phyloP scores from a whole-genome alignment of 2,329 filamentous ascomycete species.

The Fusarium sp. region DNA sequence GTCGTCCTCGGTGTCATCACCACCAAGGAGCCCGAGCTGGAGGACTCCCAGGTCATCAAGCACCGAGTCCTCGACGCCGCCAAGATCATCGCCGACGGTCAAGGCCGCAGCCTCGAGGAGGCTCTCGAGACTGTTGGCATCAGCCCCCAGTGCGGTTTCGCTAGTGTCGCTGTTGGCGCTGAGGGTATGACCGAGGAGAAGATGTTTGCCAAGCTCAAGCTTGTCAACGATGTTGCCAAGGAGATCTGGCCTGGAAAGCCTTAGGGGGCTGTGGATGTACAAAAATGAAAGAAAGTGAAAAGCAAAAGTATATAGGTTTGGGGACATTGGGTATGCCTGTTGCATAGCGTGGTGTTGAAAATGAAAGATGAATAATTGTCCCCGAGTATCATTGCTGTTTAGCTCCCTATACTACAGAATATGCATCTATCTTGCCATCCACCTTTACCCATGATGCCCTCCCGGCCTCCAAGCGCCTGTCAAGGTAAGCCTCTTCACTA shows the following conservation, averaged over 20 bases:
- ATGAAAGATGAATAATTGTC: not conserved
- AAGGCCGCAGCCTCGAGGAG: conserved; percentile 70
- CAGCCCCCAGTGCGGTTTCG: conserved; percentile 78
- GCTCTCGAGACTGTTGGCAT: conserved; percentile 74
- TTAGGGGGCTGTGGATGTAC: not conserved
- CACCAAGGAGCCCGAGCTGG: conserved; percentile 69
- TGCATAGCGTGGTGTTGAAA: conserved; percentile 37
- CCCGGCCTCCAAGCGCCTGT: too few species aligned
- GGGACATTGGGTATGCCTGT: not conserved
- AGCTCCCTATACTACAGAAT: too few species aligned
- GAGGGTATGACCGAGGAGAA: conserved; percentile 75
- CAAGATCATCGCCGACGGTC: conserved; percentile 74
- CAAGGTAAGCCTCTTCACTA: too few species aligned
- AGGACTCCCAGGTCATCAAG: conserved; percentile 68
- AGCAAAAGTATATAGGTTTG: conserved; percentile 6
- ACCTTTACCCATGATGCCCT: too few species aligned
- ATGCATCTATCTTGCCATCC: too few species aligned
- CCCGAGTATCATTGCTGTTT: too few species aligned
- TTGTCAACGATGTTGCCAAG: conserved; percentile 75
- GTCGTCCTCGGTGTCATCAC: conserved; percentile 72
- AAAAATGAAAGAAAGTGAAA: not conserved
- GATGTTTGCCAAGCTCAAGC: conserved; percentile 77
- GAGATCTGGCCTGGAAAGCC: conserved; percentile 67
- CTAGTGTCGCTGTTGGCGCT: conserved; percentile 73
- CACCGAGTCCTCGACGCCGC: conserved; percentile 68